Base-by-base conservation (phyloP, 257 asterid genomes). In the Capsicum rhomboideum region DNA sequence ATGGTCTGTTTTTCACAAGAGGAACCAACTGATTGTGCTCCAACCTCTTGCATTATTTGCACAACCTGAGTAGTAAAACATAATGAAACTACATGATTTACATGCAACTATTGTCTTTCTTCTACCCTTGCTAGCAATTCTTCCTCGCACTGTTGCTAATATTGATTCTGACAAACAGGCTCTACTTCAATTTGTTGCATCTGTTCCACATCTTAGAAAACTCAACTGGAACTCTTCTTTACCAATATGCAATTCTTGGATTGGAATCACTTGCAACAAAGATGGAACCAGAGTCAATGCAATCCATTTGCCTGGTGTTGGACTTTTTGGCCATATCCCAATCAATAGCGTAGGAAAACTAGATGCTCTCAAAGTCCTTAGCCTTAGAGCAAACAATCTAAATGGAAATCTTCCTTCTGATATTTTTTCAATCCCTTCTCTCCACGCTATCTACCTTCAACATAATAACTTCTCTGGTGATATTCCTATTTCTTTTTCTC, bases 381-480 rank as follows among this genome's bases (percentile, higher is more conserved):
- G 97, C 79, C 86, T 97, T 52, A 83, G 97, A 84, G 89, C 97
- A n/a, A 97, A 97, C 86, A 67, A 87, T 79, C 92, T 95, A 17
- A 87, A 40, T 69, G 98, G 98, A 55, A 82, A 54, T 58, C 81
- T 97, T 42, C 98, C 98, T 44, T 13, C 79, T 17, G 98, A 97
- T 86, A 58, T 97, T 6, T 86, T 93, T 7, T 86, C 94, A 11
- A 84, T 95, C 49, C 95, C 95, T 69, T 86, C 93, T 9, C 98
- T 97, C 28, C 89, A 83, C 28, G 91, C 90, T 31, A 26, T 94
- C 11, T 91, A 86, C 84, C 95, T 97, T 83, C 98, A 95, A 54
- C 88, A 90, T 21, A 97, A 97, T 75, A 93, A 94, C 84, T 93
- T 97, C 86, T 93, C 98, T 0, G 98, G 98, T 29, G 68, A 72